A percentile compares a stretch with the other conserved stretches of the same genome.
phyloP scores from a whole-genome alignment of 495 filamentous ascomycete genomes.

The Talaromyces thailandensis region DNA sequence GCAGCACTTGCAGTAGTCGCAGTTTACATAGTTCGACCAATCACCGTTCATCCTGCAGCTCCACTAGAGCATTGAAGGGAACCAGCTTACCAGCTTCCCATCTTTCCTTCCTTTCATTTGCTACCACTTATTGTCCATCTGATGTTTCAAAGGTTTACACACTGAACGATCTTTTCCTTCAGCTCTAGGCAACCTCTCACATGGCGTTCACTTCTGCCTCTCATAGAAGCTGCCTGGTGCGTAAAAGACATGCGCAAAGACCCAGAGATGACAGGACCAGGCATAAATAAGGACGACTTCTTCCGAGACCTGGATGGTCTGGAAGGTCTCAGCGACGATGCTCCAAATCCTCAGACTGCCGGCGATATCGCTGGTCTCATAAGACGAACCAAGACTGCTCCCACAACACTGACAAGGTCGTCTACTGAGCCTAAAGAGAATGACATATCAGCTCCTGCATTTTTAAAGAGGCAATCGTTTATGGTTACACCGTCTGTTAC shows the following conservation, averaged over 20 bases:
- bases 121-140: not conserved
- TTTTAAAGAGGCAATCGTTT: not conserved
- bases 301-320: not conserved
- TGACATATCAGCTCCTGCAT: not conserved
- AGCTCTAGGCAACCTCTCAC: not conserved
- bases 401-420: not conserved
- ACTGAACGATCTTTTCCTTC: not conserved
- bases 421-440: not conserved
- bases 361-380: not conserved
- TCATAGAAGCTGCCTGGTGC: not conserved
- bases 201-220: not conserved
- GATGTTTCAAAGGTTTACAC: not conserved
- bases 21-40: not conserved
- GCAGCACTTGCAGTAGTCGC: not conserved
- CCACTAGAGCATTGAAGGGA: not conserved
- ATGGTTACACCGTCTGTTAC: not conserved
- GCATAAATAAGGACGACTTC: not conserved
- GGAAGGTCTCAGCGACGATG: not conserved
- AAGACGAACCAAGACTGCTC: not conserved
- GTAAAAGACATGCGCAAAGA: not conserved
- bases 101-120: not conserved
- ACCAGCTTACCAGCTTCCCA: not conserved
- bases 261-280: not conserved
- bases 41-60: not conserved
- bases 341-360: not conserved